Evolutionary conservation across 2,329 filamentous ascomycete species (phyloP), one percentile per base, ranked within the genome.

Genomic region (Ophiobolus disseminans): DNA sequence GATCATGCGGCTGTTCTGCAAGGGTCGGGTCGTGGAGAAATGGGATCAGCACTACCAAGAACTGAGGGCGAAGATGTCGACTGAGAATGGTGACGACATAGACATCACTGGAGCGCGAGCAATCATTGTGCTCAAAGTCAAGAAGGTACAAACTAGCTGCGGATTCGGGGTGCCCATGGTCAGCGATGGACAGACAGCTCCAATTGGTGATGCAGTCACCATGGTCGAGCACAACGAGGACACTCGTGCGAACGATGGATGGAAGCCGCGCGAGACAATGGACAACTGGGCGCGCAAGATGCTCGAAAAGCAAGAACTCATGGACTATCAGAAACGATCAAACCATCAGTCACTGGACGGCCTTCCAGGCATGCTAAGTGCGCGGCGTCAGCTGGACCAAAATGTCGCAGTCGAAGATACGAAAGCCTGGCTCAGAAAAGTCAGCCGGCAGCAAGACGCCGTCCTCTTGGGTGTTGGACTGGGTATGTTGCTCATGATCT

Each of bases 1-100:
- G 45, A 89, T 89, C 62, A 66, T 88, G 68, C 76, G 86, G 4
- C 76, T 88, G 40, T 88, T 86, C 66, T 87, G 86, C 66, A 77
- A 63, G 7, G 82, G 82, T 4, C 70, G 65, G 4, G 81, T 88
- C 6, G 73, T 88, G 3, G 86, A 89, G 69, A 83, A 79, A 71
- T 81, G 82, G 52, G 75, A 81, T 9, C 72, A 76, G 1, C 72
- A 70, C 11, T 73, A 68, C 42, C 58, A 61, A 7, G 53, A 58
- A 37, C 47, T 66, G 53, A 50, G 80, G 11, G 56, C 61, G 3
- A 72, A 68, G 26, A 80, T 87, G 72, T 72, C 60, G 4, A 56
- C 55, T 1, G 62, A 65, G 37, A 65, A 65, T 22, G 62, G 60
- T 32, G 65, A 59, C 20, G 55, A 58, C 1, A 45, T 66, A 1